Base-by-base conservation (phyloP, 768 basidiomycete species). In the Tricholoma sp. region DNA sequence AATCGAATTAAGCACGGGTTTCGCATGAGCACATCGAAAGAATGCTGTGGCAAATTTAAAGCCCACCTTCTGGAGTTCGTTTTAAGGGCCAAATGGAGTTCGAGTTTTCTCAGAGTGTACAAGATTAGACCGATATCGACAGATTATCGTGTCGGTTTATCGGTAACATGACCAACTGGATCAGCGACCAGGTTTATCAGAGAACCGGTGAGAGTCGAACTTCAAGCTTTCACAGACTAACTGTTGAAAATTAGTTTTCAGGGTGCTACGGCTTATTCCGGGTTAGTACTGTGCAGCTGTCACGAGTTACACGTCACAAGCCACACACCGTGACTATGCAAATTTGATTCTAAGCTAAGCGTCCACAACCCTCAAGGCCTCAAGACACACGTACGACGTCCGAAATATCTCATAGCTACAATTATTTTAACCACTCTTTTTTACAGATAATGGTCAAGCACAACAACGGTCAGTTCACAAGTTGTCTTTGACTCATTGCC, bases 371-470 rank as follows among this genome's bases (percentile, higher is more conserved):
- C 17, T 42, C 41, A 42, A 42, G 41, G 17, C 73, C 69, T 75
- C 75, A 76, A 77, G 75, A 74, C 71, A 69, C 72, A 72, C 73
- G 76, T 77, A 75, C 47, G 74, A 60, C 52, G 15, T 49, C 15
- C 15, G n/a, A 17, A 31, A 6, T 17, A 17, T 10, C 13, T 31
- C n/a, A 49, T 10, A 10, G 17, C 44, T 55, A 32, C 6, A 15
- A 10, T 17, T n/a, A 49, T 32, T 18, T 36, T 49, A n/a, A 59
- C 47, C 1, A 52, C 20, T 55, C 50, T 51, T 45, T 13, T 62
- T 83, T 80, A 77, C 65, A 77, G 75, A 75, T 72, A 68, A 90
- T 89, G 88, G 88, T 89, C 71, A 77, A 74, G 63, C 81, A 86
- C 77, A 89, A 89, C 76, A 90, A 90, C 83, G 87, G 85, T 86